A percentile compares a stretch with the other conserved stretches of the same genome.
phyloP scores from a whole-genome alignment of 192 early-diverging fungal species.

The Coemansia sp. region DNA sequence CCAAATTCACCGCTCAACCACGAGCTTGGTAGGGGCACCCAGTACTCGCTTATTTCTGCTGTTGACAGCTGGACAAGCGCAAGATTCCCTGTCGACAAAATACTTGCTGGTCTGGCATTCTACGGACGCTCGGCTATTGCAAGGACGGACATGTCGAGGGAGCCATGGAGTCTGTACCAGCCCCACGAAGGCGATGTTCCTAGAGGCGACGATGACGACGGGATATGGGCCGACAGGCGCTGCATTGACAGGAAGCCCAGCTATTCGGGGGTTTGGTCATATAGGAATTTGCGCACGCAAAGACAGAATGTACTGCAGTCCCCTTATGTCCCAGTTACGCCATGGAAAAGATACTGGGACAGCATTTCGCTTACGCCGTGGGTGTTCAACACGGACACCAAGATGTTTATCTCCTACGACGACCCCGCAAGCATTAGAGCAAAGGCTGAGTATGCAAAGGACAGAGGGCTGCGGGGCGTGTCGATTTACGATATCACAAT shows the following conservation, averaged over 20 bases:
- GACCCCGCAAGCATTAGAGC: slow-evolving; percentile 63
- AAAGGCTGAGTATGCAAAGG: slow-evolving; percentile 60
- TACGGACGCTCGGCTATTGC: slow-evolving; percentile 57
- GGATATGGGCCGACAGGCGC: slow-evolving; percentile 32
- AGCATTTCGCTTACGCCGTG: slow-evolving; percentile 58
- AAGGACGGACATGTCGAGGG: slow-evolving; percentile 25
- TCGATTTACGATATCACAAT: slow-evolving; percentile 57
- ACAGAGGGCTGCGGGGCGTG: slow-evolving; percentile 60
- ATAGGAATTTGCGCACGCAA: slow-evolving; percentile 47
- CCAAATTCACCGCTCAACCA: slow-evolving; percentile 62
- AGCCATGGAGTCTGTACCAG: slow-evolving; percentile 41
- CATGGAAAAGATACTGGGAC: slow-evolving; percentile 63
- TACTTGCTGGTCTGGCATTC: slow-evolving; percentile 61
- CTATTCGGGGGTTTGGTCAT: slow-evolving; percentile 62
- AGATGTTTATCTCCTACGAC: slow-evolving; percentile 77
- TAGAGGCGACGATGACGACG: slow-evolving; percentile 56
- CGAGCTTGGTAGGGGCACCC: slow-evolving; percentile 22
- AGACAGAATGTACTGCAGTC: slow-evolving; percentile 46
- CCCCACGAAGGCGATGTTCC: slow-evolving; percentile 38
- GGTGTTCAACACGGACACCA: slow-evolving; percentile 55
- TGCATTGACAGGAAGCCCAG: slow-evolving; percentile 23
- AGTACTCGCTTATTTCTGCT: slow-evolving; percentile 49
- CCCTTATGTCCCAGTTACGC: slow-evolving; percentile 26
- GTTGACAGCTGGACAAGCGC: slow-evolving; percentile 59
- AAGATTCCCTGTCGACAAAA: slow-evolving; percentile 58